Base-by-base conservation (phyloP, 2,329 filamentous ascomycete species). In the Alternaria consortialis region DNA sequence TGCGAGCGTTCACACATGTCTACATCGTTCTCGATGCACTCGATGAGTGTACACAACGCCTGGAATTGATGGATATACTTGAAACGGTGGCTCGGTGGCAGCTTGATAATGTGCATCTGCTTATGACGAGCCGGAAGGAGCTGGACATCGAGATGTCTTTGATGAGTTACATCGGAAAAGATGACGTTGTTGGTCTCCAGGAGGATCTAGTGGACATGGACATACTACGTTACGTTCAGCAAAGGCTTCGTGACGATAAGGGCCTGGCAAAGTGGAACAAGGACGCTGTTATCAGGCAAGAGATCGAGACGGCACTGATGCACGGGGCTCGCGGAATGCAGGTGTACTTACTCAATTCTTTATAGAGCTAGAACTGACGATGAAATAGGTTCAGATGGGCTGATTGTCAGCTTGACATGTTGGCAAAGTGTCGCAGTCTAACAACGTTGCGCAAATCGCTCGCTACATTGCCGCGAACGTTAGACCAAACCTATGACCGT, bases 161-260 rank as follows among this genome's bases (percentile, higher is more conserved):
- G 12, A 51, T 67, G 20, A n/a, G 4, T 0, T 62, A 60, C n/a
- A 13, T 75, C 2, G 15, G 56, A 1, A 5, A 58, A 34, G 17
- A 68, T 9, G 42, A 72, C 32, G 50, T 17, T 29, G 39, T 77
- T 1, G 62, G 56, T 55, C 66, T 76, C 20, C 58, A 76, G n/a
- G 70, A 65, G 6, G 54, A 65, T 0, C 29, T 72, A 23, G 71
- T 76, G 4, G 70, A 76, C 40, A 42, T 62, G 23, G 74, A 75
- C 23, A 75, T 77, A 65, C 53, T 68, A 23, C 58, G n/a, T 54
- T 76, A 72, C 50, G 64, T 76, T 51, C 61, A 47, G 42, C 62
- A 74, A 54, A 53, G 80, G 74, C 66, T 83, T 73, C 63, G 73
- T 72, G 48, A 79, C 7, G 65, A 76, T 17, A 68, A 65, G 31